phyloP scores from a whole-genome alignment of 2,329 filamentous ascomycete species.

The Plenodomus lindquistii region DNA sequence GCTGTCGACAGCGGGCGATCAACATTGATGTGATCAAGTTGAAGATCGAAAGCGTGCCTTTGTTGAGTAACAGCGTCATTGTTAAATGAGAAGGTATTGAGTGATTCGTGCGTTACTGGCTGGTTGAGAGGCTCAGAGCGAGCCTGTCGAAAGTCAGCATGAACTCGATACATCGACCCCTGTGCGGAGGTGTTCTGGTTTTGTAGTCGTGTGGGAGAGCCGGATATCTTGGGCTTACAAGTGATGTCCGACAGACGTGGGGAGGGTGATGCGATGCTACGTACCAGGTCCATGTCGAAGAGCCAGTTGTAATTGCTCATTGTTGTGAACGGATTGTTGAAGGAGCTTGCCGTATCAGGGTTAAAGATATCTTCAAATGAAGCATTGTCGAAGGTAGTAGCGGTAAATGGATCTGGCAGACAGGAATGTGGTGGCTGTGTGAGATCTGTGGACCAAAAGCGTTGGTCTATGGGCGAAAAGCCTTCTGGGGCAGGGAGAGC shows the following conservation, averaged over 20 bases:
- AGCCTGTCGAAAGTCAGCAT: not conserved
- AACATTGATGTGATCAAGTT: constrained; percentile 28
- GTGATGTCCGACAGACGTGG: too few species aligned
- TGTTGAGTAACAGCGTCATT: constrained; percentile 19
- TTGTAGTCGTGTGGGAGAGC: too few species aligned
- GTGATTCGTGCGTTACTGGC: constrained; percentile 23
- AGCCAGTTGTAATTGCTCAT: constrained; percentile 67
- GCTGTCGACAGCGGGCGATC: constrained; percentile 25
- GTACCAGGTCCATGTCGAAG: constrained; percentile 54
- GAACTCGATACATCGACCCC: too few species aligned
- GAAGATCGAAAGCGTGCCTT: constrained; percentile 27
- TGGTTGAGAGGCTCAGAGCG: constrained; percentile 2
- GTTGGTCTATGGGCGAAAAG: constrained; percentile 32
- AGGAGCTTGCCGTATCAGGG: constrained; percentile 65
- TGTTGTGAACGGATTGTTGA: constrained; percentile 68
- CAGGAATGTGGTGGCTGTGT: constrained; percentile 17
- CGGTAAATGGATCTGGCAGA: constrained; percentile 27
- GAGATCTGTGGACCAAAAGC: constrained; percentile 39
- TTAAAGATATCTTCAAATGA: constrained; percentile 61
- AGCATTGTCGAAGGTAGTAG: constrained; percentile 34
- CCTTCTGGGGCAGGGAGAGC: constrained; percentile 20
- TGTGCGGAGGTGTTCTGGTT: too few species aligned
- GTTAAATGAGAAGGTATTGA: constrained; percentile 24
- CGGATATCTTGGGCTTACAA: too few species aligned
- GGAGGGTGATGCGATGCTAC: too few species aligned